Base-by-base conservation (phyloP, 768 basidiomycete species). In the Kwoniella mangroviensis region DNA sequence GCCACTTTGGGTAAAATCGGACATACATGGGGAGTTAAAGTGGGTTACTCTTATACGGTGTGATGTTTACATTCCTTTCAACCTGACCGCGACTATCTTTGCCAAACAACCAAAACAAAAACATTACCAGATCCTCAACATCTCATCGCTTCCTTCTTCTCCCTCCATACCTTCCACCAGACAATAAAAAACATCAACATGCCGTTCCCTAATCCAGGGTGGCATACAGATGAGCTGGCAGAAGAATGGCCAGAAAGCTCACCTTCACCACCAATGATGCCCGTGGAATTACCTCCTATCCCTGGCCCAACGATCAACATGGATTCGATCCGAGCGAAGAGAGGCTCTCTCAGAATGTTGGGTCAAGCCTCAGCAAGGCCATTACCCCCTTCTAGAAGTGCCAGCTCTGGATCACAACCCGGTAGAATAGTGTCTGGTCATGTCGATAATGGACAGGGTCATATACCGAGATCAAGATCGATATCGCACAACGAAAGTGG, bases 231-330 rank as follows among this genome's bases (percentile, higher is more conserved):
- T 64, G 94, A 95, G 79, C 88, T 97, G 7, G 90, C 89, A 69
- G 93, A 95, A 75, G 94, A 95, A 85, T 97, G 94, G 94, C 86
- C 92, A 68, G 92, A 93, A 67, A 74, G 71, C 11, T 67, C 71
- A 11, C 76, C 80, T 24, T 77, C 80, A 56, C 75, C 73, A 26
- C 69, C 73, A 85, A 57, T 51, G 3, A 73, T 60, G 72, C 73
- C 73, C 76, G 79, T 42, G 72, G 78, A 63, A 74, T 81, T 69
- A n/a, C 74, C 84, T 4, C 73, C 84, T 86, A 79, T 86, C 88
- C 83, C 87, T 88, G 63, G 84, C 65, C 71, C 55, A 40, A 62
- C 21, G 53, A 49, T 52, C 57, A 68, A 74, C 43, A 52, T 59
- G 15, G 68, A 64, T 2, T 80, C 79, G 4, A 57, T 78, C 28